Evolutionary conservation across 2,329 filamentous ascomycete species (phyloP), one percentile per base, ranked within the genome.

Genomic region (Calonectria montana): DNA sequence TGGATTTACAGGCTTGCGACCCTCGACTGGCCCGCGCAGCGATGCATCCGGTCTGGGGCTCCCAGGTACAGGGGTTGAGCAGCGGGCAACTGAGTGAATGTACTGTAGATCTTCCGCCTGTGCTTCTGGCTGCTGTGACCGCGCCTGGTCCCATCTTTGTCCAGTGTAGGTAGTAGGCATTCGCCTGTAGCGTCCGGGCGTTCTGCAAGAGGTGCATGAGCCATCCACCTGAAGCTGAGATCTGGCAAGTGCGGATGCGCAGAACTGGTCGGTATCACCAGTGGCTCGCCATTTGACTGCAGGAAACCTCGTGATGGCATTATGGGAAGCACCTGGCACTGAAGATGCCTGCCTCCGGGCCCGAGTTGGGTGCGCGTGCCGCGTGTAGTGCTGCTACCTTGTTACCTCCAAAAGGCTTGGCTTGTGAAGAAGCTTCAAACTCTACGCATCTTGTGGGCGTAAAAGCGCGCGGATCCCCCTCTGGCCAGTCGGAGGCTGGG

Each of bases 11-110:
- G 68, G 45, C 64, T 63, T 73, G 61, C 62, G 55, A 73, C 65
- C 65, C 45, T 71, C 57, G 61, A 41, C 62, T 69, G 67, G 45
- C 48, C 66, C 66, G 63, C 63, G 67, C 57, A 39, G 57, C 45
- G 65, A 72, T 63, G 67, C 70, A 61, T 48, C 62, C 41, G 59
- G 70, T 65, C 64, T 70, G 65, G 72, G 65, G 63, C 70, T 66
- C 45, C 73, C 35, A 66, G 67, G 70, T 67, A 50, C 67, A 70
- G 67, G 72, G 70, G 37, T 64, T 27, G 39, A 61, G 65, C 9
- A 55, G 23, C 43, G 35, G 61, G 43, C 61, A 21, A 69, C 67
- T 43, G 68, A 68, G 57, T 27, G 65, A 48, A 61, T 61, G 43
- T 71, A 64, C 43, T 47, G 69, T 39, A 68, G 67, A 73, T 73